Conservation (phyloP, 192 early-diverging fungal genomes). For the Coemansia aciculifera region DNA sequence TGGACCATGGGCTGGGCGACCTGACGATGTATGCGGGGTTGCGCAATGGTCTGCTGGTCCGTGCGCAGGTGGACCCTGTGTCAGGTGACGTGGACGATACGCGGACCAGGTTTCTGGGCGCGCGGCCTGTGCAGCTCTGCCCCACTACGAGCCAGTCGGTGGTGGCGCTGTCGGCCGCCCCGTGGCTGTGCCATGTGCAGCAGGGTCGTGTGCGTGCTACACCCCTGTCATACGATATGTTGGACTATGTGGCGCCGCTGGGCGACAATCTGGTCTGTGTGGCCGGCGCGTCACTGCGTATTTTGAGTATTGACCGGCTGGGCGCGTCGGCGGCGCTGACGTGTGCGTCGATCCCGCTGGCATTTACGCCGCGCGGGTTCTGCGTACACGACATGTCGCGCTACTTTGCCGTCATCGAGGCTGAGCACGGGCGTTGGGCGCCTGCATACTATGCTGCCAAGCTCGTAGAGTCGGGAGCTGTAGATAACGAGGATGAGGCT, state of each 20-base stretch:
- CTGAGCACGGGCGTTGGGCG: conserved; percentile 63
- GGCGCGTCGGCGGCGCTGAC: conserved; percentile 18
- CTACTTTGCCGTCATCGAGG: conserved; percentile 87
- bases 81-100: conserved; percentile 82
- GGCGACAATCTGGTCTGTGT: conserved; percentile 85
- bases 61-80: conserved; percentile 79
- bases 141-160: conserved; percentile 70
- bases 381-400: conserved; percentile 69
- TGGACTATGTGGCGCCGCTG: conserved; percentile 84
- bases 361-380: conserved; percentile 86
- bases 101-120: conserved; percentile 82
- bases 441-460: conserved; percentile 12
- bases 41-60: conserved; percentile 84
- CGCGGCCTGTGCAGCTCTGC: conserved; percentile 81
- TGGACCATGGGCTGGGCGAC: conserved; percentile 47
- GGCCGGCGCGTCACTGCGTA: conserved; percentile 80
- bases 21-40: conserved; percentile 86
- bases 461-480: no score
- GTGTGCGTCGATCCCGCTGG: conserved; percentile 69
- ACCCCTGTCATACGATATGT: conserved; percentile 82
- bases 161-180: conserved; percentile 78
- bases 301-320: conserved; percentile 83
- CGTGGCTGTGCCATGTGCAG: conserved; percentile 90
- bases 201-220: conserved; percentile 71
- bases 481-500: no score